Base-by-base conservation (phyloP, 2,329 filamentous ascomycete genomes). In the Colletotrichum sp. region DNA sequence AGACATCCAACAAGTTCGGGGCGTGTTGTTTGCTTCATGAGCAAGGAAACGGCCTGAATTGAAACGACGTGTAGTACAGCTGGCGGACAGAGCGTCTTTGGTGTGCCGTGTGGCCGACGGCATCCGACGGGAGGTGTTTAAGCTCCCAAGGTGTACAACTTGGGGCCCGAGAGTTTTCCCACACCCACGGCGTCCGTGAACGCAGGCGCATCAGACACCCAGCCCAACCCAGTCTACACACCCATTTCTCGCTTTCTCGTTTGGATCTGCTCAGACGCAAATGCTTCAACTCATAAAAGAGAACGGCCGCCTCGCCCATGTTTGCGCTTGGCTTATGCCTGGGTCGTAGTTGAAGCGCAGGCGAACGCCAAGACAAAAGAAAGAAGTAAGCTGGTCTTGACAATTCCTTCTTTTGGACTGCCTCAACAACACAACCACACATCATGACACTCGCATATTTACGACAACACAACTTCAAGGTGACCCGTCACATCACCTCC, bases 401-500 rank as follows among this genome's bases (percentile, higher is more conserved):
- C 30, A 58, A 55, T 30, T 43, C 56, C 55, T 64, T 68, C 69
- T 64, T 75, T 75, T 58, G 64, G 73, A 83, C 68, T 34, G 58
- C 36, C 3, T 43, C 52, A 67, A 15, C 52, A 67, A 22, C 18
- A 36, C 13, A 62, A 8, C n/a, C 65, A 66, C 55, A 48, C 71
- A 77, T 61, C 64, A 77, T 76, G 77, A 77, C 71, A 69, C 13
- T 78, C 34, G 22, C 15, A 2, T 79, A 71, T 27, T 30, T 79
- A 10, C 61, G 52, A 32, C 36, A 68, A 8, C 78, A 76, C 70
- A 79, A 79, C 66, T 75, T 77, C 67, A 76, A 76, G 76, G 72
- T 78, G 36, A 77, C 76, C 36, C 67, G 48, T 34, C 67, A 77
- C 36, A 66, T 79, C 27, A 79, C 78, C 16, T 76, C 76, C 2